A percentile compares a stretch with the other conserved stretches of the same genome.
These are phyloP conservation scores for Candida insectorum DNA, from an alignment of 805 yeast genomes.

Conservation along the genomic window DNA sequence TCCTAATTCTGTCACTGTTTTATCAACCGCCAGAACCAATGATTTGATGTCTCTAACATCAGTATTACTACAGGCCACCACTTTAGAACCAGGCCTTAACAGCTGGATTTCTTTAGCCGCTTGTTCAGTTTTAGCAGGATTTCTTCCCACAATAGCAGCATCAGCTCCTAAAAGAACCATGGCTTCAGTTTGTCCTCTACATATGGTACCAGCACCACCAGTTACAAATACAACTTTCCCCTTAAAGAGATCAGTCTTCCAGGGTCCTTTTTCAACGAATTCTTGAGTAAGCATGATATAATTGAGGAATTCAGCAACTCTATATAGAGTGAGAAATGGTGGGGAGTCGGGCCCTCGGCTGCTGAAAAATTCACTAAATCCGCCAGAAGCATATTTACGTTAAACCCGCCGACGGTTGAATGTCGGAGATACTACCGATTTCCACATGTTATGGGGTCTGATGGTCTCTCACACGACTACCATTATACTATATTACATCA, in stretches of 20 bases:
- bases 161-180: constrained; percentile 80
- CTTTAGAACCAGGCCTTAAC: constrained; percentile 57
- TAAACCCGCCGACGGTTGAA: too few relatives aligned
- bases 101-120: constrained; percentile 62
- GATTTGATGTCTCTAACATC: constrained; percentile 73
- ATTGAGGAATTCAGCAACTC: too few relatives aligned
- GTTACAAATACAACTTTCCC: constrained; percentile 89
- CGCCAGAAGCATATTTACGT: too few relatives aligned
- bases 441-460: too few relatives aligned
- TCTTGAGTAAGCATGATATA: constrained; percentile 15
- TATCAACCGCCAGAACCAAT: constrained; percentile 58
- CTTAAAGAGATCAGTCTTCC: constrained; percentile 63
- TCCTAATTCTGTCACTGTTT: constrained; percentile 46
- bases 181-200: constrained; percentile 85
- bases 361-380: too few relatives aligned
- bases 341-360: too few relatives aligned
- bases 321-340: too few relatives aligned
- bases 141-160: constrained; percentile 83
- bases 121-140: constrained; percentile 54
- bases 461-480: too few relatives aligned
- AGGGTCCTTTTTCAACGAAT: constrained; percentile 25
- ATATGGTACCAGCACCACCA: constrained; percentile 94
- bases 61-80: constrained; percentile 61
- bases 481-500: too few relatives aligned
- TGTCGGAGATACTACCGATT: too few relatives aligned